A percentile compares a stretch with the other conserved stretches of the same genome.
phyloP scores from a whole-genome alignment of 495 filamentous ascomycete genomes.

The Pseudomonodictys pantanalensis region DNA sequence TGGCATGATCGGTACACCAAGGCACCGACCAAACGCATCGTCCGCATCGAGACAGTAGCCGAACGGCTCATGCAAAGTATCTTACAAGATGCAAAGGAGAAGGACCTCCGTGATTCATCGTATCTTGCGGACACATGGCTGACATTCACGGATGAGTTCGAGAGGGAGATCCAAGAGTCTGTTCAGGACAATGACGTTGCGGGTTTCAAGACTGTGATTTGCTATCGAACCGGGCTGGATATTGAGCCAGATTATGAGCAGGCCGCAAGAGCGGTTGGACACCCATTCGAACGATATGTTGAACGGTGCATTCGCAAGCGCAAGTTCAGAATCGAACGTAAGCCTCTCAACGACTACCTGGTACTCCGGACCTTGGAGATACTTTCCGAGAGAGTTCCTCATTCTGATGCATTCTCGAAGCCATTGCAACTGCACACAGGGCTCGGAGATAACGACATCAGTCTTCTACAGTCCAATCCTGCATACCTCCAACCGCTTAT shows the following conservation, averaged over 20 bases:
- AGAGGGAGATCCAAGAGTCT: conserved; percentile 49
- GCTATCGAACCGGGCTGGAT: conserved; percentile 76
- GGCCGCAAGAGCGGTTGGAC: conserved; percentile 25
- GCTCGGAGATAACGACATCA: conserved; percentile 80
- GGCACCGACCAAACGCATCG: conserved; percentile 68
- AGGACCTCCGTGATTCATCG: conserved; percentile 29
- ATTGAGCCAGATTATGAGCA: conserved; percentile 41
- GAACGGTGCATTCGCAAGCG: conserved; percentile 29
- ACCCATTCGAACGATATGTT: conserved; percentile 35
- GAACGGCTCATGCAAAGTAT: conserved; percentile 56
- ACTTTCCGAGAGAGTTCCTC: conserved; percentile 44
- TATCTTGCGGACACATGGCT: conserved; percentile 38
- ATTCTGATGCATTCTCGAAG: conserved; percentile 46
- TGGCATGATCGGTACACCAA: conserved; percentile 71
- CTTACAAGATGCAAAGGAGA: conserved; percentile 36
- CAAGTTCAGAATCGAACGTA: conserved; percentile 58
- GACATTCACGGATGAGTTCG: conserved; percentile 48
- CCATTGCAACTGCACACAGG: conserved; percentile 88
- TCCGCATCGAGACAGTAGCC: conserved; percentile 78
- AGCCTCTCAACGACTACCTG: conserved; percentile 62
- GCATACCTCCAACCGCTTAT: conserved; percentile 76
- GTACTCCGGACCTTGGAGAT: conserved; percentile 50
- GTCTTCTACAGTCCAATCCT: conserved; percentile 66
- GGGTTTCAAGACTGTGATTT: conserved; percentile 82
- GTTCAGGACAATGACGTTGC: conserved; percentile 66